Evolutionary conservation across 495 filamentous ascomycete species (phyloP).

Genomic region (Annulohypoxylon bovei): DNA sequence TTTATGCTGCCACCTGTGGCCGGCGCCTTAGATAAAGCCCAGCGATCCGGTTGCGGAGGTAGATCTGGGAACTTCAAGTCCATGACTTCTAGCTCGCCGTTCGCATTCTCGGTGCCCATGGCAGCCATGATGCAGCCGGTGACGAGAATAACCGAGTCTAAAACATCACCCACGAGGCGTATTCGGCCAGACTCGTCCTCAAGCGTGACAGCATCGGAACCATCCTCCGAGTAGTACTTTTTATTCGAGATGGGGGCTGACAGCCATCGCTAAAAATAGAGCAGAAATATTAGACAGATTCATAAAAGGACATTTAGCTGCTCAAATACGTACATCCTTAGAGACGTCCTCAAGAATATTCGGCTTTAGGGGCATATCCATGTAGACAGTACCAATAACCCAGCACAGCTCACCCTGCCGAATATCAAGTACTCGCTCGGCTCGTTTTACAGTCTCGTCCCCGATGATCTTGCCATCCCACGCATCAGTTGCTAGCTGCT

Average conservation of each 20-base stretch:
- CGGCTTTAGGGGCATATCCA: slow-evolving; percentile 96
- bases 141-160: slow-evolving; percentile 75
- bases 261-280: slow-evolving; percentile 74
- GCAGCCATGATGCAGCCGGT: slow-evolving; percentile 93
- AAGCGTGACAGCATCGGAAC: slow-evolving; percentile 77
- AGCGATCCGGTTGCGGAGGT: slow-evolving; percentile 79
- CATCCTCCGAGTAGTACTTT: slow-evolving; percentile 74
- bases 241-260: slow-evolving; percentile 80
- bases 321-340: slow-evolving; percentile 75
- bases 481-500: slow-evolving; percentile 73
- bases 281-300: not conserved
- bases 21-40: slow-evolving; percentile 63
- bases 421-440: slow-evolving; percentile 92
- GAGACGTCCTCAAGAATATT: slow-evolving; percentile 95
- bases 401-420: slow-evolving; percentile 95
- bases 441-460: slow-evolving; percentile 75
- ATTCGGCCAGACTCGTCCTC: slow-evolving; percentile 98
- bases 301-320: not conserved
- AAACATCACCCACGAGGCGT: slow-evolving; percentile 73
- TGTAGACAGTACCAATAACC: slow-evolving; percentile 93
- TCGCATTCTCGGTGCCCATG: slow-evolving; percentile 88
- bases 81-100: slow-evolving; percentile 92
- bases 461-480: slow-evolving; percentile 85
- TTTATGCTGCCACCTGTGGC: slow-evolving; percentile 30
- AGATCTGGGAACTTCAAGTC: slow-evolving; percentile 89